A percentile compares a stretch with the other conserved stretches of the same genome.
phyloP scores from a whole-genome alignment of 768 basidiomycete species.

The Rhizopogon salebrosus region DNA sequence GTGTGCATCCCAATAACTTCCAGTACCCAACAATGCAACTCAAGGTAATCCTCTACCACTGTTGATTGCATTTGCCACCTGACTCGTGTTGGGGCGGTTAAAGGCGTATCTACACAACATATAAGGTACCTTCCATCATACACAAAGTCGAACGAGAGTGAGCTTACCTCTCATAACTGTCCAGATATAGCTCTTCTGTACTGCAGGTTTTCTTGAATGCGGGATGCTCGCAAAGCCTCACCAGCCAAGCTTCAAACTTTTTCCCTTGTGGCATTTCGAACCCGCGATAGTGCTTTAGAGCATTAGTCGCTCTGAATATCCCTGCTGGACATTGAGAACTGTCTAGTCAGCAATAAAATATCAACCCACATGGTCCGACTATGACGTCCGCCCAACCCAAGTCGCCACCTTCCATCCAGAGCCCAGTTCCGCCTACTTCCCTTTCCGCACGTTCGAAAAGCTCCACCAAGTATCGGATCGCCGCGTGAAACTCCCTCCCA shows the following conservation, averaged over 20 bases:
- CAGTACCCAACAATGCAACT: slow-evolving; percentile 11
- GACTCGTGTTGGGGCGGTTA: slow-evolving; percentile 73
- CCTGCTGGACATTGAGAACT: slow-evolving; percentile 35
- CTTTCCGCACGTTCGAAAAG: slow-evolving; percentile 54
- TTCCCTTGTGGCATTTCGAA: slow-evolving; percentile 49
- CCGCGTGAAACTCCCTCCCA: slow-evolving; percentile 49
- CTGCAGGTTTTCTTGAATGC: slow-evolving; percentile 67
- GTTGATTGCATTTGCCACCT: slow-evolving; percentile 73
- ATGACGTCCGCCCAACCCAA: slow-evolving; percentile 64
- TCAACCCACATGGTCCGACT: slow-evolving; percentile 62
- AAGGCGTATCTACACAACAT: slow-evolving; percentile 54
- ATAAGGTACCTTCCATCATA: neutral
- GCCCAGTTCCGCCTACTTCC: slow-evolving; percentile 46
- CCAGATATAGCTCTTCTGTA: slow-evolving; percentile 58
- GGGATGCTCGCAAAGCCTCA: slow-evolving; percentile 52
- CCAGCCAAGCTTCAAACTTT: slow-evolving; percentile 49
- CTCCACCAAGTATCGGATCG: slow-evolving; percentile 44
- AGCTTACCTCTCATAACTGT: slow-evolving; percentile 64
- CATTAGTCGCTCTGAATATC: slow-evolving; percentile 61
- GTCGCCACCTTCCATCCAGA: slow-evolving; percentile 55
- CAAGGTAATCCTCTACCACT: slow-evolving; percentile 57
- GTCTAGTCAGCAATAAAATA: slow-evolving; percentile 1
- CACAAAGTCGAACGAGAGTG: neutral
- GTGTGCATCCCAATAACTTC: too few species aligned
- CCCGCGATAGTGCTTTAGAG: slow-evolving; percentile 62